Base-by-base conservation (phyloP, 495 filamentous ascomycete genomes). In the Podospora anserina region DNA sequence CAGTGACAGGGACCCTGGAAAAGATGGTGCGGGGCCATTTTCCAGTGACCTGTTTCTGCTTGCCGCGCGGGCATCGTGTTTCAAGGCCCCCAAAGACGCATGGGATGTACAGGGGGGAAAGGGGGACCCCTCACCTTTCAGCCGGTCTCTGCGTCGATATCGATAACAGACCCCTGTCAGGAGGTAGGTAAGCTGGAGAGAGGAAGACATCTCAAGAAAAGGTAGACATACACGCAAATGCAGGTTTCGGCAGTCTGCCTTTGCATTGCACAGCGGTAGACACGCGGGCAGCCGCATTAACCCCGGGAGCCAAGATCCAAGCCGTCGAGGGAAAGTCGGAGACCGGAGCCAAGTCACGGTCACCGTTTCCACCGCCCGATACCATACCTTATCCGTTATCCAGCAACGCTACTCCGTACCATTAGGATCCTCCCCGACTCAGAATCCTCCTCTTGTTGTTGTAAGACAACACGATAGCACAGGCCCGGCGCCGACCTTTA, bases 41-140 rank as follows among this genome's bases (percentile, higher is more conserved):
- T 6, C 5, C 34, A 39, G 34, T 39, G 34, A 39, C 34, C 34
- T 49, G 39, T 49, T 49, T 49, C 39, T 49, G 28, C 26, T 28
- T 62, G 23, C 60, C 6, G 61, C 63, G 30, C 34, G 34, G 63
- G 63, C 20, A 34, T n/a, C 63, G 30, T 64, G 63, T 64, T 64
- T 64, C 63, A 54, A 27, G 15, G 34, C 19, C 23, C 63, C 32
- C 59, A 26, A 61, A 61, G 30, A 26, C 30, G 23, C 63, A 34
- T 23, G 56, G 23, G 56, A 58, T 27, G 5, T 58, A 20, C 56
- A 58, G 19, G 19, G 23, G 19, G 56, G 19, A 9, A 5, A 58
- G 56, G 56, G 56, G 56, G 23, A 58, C 56, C n/a, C 56, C 56
- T 58, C n/a, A 49, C 39, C 13, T 32, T 7, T 32, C 30, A 4